Percentiles rank a stretch among this genome's conserved stretches.
These are phyloP conservation scores for Phyllosticta capitalensis DNA, from an alignment of 2,329 filamentous ascomycete genomes.

Conservation along the genomic window DNA sequence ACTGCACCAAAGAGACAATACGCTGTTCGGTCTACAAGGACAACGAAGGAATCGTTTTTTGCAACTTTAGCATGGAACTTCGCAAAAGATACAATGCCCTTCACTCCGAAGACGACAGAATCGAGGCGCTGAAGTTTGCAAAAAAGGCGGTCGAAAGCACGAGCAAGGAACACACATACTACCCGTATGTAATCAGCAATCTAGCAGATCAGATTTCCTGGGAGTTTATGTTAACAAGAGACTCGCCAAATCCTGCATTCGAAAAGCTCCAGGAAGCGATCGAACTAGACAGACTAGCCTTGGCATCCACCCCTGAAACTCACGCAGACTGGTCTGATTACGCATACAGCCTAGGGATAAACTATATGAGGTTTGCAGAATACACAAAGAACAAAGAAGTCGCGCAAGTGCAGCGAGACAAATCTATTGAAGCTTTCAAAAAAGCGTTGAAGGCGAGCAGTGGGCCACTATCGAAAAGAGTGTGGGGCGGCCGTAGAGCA, in stretches of 20 bases:
- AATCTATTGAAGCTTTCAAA: background rate
- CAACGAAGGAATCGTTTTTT: background rate
- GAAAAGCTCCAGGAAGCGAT: background rate
- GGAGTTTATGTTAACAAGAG: background rate
- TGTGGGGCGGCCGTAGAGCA: background rate
- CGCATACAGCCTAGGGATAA: background rate
- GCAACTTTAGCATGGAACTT: background rate
- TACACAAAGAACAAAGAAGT: background rate
- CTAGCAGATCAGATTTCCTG: background rate
- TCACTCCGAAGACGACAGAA: background rate
- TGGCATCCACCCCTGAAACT: background rate
- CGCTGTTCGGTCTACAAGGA: background rate
- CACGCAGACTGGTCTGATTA: slow-evolving; percentile 5
- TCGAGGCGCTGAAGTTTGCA: background rate
- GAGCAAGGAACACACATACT: background rate
- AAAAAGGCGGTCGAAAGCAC: background rate
- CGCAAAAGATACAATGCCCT: background rate
- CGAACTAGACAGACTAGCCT: background rate
- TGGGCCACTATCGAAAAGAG: background rate
- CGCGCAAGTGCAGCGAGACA: background rate
- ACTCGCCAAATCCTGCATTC: background rate
- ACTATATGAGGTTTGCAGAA: background rate
- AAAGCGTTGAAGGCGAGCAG: background rate
- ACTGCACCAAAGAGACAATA: slow-evolving; percentile 2
- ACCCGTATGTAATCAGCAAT: background rate